These are phyloP conservation scores for Boletus tylopilopsis DNA, from an alignment of 768 basidiomycete species.

Conservation along the genomic window DNA sequence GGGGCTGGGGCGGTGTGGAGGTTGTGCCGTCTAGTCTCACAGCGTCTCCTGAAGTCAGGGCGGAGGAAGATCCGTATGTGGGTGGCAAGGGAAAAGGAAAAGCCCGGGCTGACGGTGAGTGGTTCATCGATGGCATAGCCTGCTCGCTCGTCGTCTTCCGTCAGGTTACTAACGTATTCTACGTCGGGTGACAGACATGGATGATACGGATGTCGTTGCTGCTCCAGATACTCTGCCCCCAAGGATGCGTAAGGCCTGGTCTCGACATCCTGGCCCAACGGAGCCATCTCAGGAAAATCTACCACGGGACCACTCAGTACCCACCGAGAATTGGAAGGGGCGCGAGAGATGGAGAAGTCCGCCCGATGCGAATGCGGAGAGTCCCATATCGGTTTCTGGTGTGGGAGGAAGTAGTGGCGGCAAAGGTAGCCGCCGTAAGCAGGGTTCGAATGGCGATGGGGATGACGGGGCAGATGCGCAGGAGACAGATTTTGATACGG, in stretches of 20 bases:
- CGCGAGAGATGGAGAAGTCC: constrained; percentile 25
- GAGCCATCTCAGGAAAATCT: constrained; percentile 6
- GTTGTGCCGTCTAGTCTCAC: constrained; percentile 37
- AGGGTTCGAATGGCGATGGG: constrained; percentile 4
- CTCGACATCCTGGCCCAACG: constrained; percentile 10
- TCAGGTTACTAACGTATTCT: background rate
- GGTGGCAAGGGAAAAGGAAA: constrained; percentile 18
- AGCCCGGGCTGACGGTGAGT: constrained; percentile 23
- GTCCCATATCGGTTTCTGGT: constrained; percentile 14
- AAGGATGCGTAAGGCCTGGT: constrained; percentile 55
- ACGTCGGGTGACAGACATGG: background rate
- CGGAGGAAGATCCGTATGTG: constrained; percentile 5
- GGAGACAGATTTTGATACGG: constrained; percentile 32
- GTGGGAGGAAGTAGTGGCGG: background rate
- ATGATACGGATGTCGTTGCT: constrained; percentile 16
- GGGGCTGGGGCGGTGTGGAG: constrained; percentile 65
- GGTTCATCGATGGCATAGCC: background rate
- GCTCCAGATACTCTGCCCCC: constrained; percentile 44
- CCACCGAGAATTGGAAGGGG: constrained; percentile 7
- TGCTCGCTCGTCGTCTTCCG: background rate
- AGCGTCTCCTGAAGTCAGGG: constrained; percentile 12
- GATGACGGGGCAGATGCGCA: constrained; percentile 21
- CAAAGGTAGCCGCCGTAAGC: background rate
- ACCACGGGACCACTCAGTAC: background rate
- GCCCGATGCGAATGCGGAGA: constrained; percentile 15